Base-by-base conservation (phyloP, 306 rosid species). In the Echinosophora koreensis region DNA sequence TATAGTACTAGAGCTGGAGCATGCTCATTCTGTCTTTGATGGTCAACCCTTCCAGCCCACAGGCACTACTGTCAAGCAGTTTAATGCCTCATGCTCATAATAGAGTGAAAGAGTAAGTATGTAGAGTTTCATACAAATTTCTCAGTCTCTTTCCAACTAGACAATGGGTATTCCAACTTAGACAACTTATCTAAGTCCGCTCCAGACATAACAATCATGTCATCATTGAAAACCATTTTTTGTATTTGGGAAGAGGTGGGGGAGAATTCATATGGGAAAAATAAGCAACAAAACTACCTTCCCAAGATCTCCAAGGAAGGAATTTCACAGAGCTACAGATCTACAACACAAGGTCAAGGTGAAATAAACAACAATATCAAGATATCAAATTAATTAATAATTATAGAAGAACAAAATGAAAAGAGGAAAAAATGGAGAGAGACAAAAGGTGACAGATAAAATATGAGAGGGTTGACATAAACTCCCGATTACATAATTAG, bases 291-390 rank as follows among this genome's bases (percentile, higher is more conserved):
- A 18, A 72, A 66, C 75, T 85, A 94, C 96, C 97, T 94, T 94
- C 98, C 93, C 97, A 94, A 46, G 96, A 88, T 90, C 85, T 88
- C 98, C 98, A 94, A 77, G 98, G 94, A 92, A 94, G 98, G 81
- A 94, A 94, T 71, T 94, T 93, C 46, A 85, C 93, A 3, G 92
- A 88, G 85, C 92, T 90, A 74, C 98, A 94, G 4, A 94, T 94
- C 98, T 94, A 72, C 51, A 71, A 37, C 71, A n/a, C 30, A 72
- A 27, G 60, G 93, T 94, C 77, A 90, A 90, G 97, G 84, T 73
- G 75, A 78, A 27, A 76, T 46, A 79, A 27, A 51, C 38, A 63
- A 58, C 46, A 72, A 58, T 41, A 74, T 62, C 41, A 60, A 46
- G 55, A 73, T 57, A 50, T 69, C 50, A 74, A 72, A 72, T 35